Base-by-base conservation (phyloP, 805 yeast species). In the Zygotorulaspora florentina region DNA sequence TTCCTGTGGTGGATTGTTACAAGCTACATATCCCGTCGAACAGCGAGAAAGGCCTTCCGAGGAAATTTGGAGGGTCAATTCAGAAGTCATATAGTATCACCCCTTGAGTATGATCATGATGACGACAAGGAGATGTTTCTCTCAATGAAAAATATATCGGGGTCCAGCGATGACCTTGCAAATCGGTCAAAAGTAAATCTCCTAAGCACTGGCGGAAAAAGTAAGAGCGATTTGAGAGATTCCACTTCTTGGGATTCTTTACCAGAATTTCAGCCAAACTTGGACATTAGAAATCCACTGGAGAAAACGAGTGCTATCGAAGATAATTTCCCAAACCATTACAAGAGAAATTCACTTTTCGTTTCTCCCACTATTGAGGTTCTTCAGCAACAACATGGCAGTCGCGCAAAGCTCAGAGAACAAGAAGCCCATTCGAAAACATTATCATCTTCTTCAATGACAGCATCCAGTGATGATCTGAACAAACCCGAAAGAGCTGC, bases 311-410 rank as follows among this genome's bases (percentile, higher is more conserved):
- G 55, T 35, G 45, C 57, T 4, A 55, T 59, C 17, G 59, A 57
- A 28, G 60, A 56, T 35, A 41, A 38, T 18, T 42, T 46, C 28
- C 47, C 56, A 11, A 39, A 31, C 8, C 48, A 49, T 28, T 53
- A 52, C 17, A 58, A 58, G 37, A 66, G 68, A 50, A 62, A 59
- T 45, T 66, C 69, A 2, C 72, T 83, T 76, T 87, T 83, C 64
- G 77, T 85, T 43, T 85, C 93, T 2, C 95, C 95, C 28, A 87
- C 95, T 1, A 82, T 81, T 13, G 88, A 85, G 56, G 83, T 82
- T 13, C 76, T 81, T 77, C 70, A 71, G 45, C 75, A 74, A 54
- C 71, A 67, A 54, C 64, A 29, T 29, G 11, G 18, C 7, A 13
- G 12, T n/a, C 36, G 36, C 36, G n/a, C 36, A 33, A 33, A 17